These are phyloP conservation scores for Starmera amethionina DNA, from an alignment of 805 yeast species.

Conservation along the genomic window DNA sequence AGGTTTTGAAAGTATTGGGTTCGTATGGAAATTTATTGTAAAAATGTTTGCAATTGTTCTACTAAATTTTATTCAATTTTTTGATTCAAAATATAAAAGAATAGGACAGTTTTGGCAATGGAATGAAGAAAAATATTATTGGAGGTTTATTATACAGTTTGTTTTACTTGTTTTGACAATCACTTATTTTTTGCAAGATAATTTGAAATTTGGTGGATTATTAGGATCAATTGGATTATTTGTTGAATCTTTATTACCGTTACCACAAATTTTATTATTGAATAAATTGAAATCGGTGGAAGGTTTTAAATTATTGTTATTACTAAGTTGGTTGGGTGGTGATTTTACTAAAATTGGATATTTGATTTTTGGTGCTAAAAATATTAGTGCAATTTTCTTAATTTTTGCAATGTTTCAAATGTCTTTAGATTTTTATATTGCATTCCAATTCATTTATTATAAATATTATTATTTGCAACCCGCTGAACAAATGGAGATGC, in stretches of 20 bases:
- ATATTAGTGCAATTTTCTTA: slow-evolving; percentile 55
- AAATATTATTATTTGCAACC: slow-evolving; percentile 25
- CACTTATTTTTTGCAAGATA: slow-evolving; percentile 30
- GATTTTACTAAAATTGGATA: slow-evolving; percentile 72
- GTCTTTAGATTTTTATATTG: slow-evolving; percentile 61
- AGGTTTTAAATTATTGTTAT: slow-evolving; percentile 67
- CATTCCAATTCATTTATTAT: slow-evolving; percentile 62
- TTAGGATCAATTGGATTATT: slow-evolving; percentile 59
- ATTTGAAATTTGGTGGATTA: slow-evolving; percentile 31
- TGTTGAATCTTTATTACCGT: slow-evolving; percentile 62
- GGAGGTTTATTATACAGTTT: slow-evolving; percentile 46
- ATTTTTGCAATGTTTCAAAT: slow-evolving; percentile 72
- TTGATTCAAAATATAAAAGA: slow-evolving; percentile 61
- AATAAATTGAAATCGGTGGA: slow-evolving; percentile 58
- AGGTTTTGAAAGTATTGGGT: slow-evolving; percentile 5
- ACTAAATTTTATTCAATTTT: slow-evolving; percentile 41
- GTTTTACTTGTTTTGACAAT: slow-evolving; percentile 10
- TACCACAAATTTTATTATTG: slow-evolving; percentile 69
- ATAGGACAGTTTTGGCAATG: slow-evolving; percentile 82
- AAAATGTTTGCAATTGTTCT: slow-evolving; percentile 13
- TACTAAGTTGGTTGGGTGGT: slow-evolving; percentile 84
- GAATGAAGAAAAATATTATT: slow-evolving; percentile 47
- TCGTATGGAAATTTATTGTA: background rate
- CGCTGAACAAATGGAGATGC: slow-evolving; percentile 4
- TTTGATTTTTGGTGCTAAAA: slow-evolving; percentile 63